These are phyloP conservation scores for Debaryomyces sp. DNA, from an alignment of 1,139 yeast species.

Conservation along the genomic window DNA sequence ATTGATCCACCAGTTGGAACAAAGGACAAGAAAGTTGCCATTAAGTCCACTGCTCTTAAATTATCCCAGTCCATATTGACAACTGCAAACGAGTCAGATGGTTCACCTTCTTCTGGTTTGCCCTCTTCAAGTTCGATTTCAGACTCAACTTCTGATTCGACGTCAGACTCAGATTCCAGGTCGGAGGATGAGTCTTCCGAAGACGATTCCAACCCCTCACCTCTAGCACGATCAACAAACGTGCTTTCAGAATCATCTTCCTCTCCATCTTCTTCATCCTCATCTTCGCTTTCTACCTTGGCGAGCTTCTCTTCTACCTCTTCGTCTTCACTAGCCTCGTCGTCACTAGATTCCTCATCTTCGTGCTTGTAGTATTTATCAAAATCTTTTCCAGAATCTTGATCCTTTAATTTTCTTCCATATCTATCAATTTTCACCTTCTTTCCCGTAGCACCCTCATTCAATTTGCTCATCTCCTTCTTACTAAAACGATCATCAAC, in stretches of 20 bases:
- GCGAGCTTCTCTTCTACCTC: constrained; percentile 20
- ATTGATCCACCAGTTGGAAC: constrained; percentile 78
- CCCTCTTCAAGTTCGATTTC: constrained; percentile 58
- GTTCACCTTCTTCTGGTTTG: constrained; percentile 83
- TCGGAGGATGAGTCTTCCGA: constrained; percentile 23
- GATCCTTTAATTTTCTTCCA: constrained; percentile 68
- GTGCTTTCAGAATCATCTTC: constrained; percentile 34
- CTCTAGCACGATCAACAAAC: constrained; percentile 63
- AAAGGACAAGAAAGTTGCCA: constrained; percentile 89
- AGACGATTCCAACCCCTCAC: constrained; percentile 51
- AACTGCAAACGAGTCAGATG: constrained; percentile 79
- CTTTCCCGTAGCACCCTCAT: constrained; percentile 47
- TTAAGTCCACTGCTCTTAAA: constrained; percentile 77
- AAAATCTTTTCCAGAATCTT: constrained; percentile 45
- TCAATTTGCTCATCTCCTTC: constrained; percentile 65
- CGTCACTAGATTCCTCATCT: constrained; percentile 31
- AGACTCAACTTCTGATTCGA: constrained; percentile 45
- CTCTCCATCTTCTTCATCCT: constrained; percentile 20
- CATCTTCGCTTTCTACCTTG: constrained; percentile 14
- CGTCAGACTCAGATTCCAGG: constrained; percentile 32
- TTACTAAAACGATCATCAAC: constrained; percentile 86
- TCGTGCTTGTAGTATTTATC: constrained; percentile 63
- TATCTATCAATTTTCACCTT: constrained; percentile 78
- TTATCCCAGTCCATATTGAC: constrained; percentile 99
- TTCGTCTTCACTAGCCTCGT: constrained; percentile 24